Base-by-base conservation (phyloP, 2,329 filamentous ascomycete species). In the Colletotrichum costaricense region DNA sequence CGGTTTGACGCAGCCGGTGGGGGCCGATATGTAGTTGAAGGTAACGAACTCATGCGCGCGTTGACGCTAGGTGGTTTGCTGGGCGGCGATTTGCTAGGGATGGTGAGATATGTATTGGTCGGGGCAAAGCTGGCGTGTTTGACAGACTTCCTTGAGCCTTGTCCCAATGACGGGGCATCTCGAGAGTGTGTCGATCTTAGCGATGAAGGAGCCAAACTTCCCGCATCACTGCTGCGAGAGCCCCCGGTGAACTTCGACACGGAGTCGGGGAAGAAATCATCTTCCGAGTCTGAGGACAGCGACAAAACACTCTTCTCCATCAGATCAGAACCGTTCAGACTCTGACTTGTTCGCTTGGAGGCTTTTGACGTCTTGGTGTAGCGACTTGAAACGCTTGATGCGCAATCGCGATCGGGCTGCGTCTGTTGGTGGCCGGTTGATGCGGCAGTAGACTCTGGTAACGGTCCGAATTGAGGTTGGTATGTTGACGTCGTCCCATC, bases 201-300 rank as follows among this genome's bases (percentile, higher is more conserved):
- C 55, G 68, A 74, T 28, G 59, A 72, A 14, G 70, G 67, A 33
- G 66, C 59, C 19, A 70, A 35, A 5, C 59, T 73, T 16, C 74
- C 60, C 5, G 69, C 59, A n/a, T 73, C 70, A 35, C 70, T 73
- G 54, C 74, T 72, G 11, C 64, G 67, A 22, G 67, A 69, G 14
- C 62, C 63, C 7, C 73, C 74, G 12, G 79, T 76, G 2, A 76
- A 76, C 64, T 76, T 80, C 2, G 81, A 79, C 2, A 78, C 77
- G 2, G 80, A 75, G 11, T 82, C 82, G 7, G 78, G 77, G 22
- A 77, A 78, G 30, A 81, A 84, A 33, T 86, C 86, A 5, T 88
- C 87, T 69, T 91, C 89, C 0, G 88, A 90, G 73, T 90, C 88
- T 0, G 89, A 90, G 1, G 88, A 90, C 1, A 91, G 83, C 1